Conservation (phyloP, 768 basidiomycete genomes). For the Psilocybe tampanensis region DNA sequence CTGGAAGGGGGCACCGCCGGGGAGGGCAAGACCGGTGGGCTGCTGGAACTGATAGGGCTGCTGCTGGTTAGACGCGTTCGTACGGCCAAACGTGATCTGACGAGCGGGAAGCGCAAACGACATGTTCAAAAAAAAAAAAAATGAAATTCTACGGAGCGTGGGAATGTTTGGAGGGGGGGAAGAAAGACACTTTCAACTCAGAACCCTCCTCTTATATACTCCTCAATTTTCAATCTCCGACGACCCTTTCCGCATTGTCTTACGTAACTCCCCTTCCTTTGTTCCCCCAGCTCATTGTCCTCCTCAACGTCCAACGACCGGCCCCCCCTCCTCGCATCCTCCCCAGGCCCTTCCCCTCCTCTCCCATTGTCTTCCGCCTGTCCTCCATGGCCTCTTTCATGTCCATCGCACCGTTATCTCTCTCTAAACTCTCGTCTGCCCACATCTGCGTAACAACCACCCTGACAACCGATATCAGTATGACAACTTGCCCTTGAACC, state of each 20-base stretch:
- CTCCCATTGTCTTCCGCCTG: not conserved
- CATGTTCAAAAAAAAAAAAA: constrained; percentile 35
- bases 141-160: constrained; percentile 39
- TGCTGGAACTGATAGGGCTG: constrained; percentile 43
- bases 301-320: constrained; percentile 9
- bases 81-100: constrained; percentile 75
- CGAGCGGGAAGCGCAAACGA: constrained; percentile 76
- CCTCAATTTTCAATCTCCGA: constrained; percentile 46
- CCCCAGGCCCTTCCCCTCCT: not conserved
- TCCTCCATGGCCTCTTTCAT: not conserved
- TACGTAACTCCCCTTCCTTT: constrained; percentile 47
- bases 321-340: constrained; percentile 1
- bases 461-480: constrained; percentile 25
- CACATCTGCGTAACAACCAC: constrained; percentile 16
- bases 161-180: constrained; percentile 41
- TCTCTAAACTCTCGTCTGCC: not conserved
- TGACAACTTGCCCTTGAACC: constrained; percentile 17
- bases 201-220: constrained; percentile 46
- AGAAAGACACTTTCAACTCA: constrained; percentile 29
- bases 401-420: not conserved
- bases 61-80: constrained; percentile 48
- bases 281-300: constrained; percentile 21
- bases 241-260: constrained; percentile 35
- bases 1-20: constrained; percentile 55
- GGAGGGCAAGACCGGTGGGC: constrained; percentile 56